phyloP scores from a whole-genome alignment of 306 rosid species.

The Acacia acuminata region DNA sequence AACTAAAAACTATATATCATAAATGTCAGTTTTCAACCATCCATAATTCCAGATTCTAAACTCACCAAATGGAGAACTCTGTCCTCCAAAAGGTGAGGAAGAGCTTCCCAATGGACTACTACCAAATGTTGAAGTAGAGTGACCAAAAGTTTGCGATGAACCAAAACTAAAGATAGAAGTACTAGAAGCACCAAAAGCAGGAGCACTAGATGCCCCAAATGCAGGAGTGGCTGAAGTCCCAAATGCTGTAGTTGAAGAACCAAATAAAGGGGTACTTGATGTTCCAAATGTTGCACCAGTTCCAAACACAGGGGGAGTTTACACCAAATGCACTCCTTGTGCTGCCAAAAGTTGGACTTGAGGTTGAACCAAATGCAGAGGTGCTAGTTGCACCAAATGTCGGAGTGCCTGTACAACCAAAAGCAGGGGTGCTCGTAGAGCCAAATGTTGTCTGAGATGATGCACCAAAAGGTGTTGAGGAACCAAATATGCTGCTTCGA shows the following conservation, averaged over 20 bases:
- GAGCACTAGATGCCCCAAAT: conserved; percentile 63
- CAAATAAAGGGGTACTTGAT: conserved; percentile 58
- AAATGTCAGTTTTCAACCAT: not conserved
- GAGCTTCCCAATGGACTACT: conserved; percentile 62
- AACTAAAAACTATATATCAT: conserved; percentile 18
- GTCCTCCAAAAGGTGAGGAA: conserved; percentile 70
- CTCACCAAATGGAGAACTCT: conserved; percentile 85
- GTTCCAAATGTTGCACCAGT: conserved; percentile 74
- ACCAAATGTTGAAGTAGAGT: conserved; percentile 73
- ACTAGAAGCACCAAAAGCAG: conserved; percentile 81
- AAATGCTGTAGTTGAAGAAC: conserved; percentile 54
- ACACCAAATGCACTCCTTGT: conserved; percentile 62
- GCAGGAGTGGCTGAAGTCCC: conserved; percentile 54
- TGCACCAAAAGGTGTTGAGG: conserved; percentile 80
- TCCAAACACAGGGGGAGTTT: conserved; percentile 63
- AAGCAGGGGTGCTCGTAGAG: conserved; percentile 40
- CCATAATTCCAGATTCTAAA: conserved; percentile 22
- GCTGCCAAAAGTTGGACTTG: conserved; percentile 67
- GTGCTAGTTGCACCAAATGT: conserved; percentile 42
- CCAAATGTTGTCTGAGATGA: conserved; percentile 63
- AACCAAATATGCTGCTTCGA: conserved; percentile 81
- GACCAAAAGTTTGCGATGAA: conserved; percentile 74
- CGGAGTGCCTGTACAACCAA: conserved; percentile 45
- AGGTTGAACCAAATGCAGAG: conserved; percentile 59
- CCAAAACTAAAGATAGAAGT: conserved; percentile 70